Evolutionary conservation across 495 filamentous ascomycete genomes (phyloP), one percentile per base, ranked within the genome.

Genomic region (Aspergillus taichungensis): DNA sequence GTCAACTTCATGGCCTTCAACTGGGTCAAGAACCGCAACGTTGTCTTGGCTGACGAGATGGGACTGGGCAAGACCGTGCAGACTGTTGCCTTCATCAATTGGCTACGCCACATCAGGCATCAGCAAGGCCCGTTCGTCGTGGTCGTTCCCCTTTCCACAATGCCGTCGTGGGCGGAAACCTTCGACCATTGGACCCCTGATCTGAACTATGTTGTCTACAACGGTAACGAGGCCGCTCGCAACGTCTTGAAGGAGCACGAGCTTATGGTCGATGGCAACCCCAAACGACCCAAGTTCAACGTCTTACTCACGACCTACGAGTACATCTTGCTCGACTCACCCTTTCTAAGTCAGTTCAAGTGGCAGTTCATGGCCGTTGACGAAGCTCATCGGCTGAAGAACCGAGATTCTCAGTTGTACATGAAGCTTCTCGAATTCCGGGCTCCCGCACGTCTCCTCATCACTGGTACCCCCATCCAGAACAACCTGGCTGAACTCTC

Each of bases 41-140:
- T 95, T 50, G 95, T 99, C 42, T 74, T 99, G 10, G 92, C 92
- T 9, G 92, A 99, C 53, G 92, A 99, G 60, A 99, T 99, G 92
- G 92, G 92, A 44, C 73, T 99, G 27, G 92, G 92, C 18, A 99
- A 99, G 70, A 99, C 92, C 1, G 91, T 99, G 3, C 92, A 99
- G 64, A 96, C 91, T 1, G 89, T 99, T 13, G 75, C 92, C 0
- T 97, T 97, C 62, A 83, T 96, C 71, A 95, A 91, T 60, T 97
- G 94, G 90, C 75, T 99, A 49, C 84, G 89, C n/a, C 90, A 96
- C 67, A 83, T 87, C 35, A 74, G 91, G 44, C 73, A 73, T 38
- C 94, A 97, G 56, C 82, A 97, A 65, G 92, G 92, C 0, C 92
- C 92, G 0, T 97, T 96, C 64, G 76, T 99, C 30, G 88, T 95